phyloP scores from a whole-genome alignment of 2,329 filamentous ascomycete species.

The Ascosphaera aggregata region DNA sequence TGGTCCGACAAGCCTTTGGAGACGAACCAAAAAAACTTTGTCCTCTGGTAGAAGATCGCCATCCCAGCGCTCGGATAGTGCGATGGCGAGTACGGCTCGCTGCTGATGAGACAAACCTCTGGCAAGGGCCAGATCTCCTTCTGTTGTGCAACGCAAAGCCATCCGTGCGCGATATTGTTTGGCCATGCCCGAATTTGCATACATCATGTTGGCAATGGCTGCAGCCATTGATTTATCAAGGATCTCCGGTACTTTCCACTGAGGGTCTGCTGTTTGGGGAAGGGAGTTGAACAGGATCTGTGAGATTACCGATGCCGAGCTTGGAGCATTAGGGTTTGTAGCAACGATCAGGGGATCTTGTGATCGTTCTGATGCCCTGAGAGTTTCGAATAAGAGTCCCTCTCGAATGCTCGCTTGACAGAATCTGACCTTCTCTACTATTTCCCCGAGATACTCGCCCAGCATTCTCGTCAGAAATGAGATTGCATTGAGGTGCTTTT shows the following conservation, averaged over 20 bases:
- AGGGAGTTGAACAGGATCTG: slow-evolving; percentile 25
- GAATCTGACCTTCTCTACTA: slow-evolving; percentile 53
- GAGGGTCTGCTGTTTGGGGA: slow-evolving; percentile 12
- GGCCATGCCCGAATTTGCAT: slow-evolving; percentile 25
- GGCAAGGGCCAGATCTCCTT: slow-evolving; percentile 38
- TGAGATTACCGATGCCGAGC: slow-evolving; percentile 24
- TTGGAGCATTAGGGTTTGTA: slow-evolving; percentile 28
- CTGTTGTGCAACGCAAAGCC: slow-evolving; percentile 49
- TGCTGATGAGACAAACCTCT: slow-evolving; percentile 54
- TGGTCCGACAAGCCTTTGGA: slow-evolving; percentile 29
- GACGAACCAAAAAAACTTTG: slow-evolving; percentile 27
- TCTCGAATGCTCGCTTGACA: slow-evolving; percentile 76
- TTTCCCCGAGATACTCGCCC: slow-evolving; percentile 5
- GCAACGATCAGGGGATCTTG: slow-evolving; percentile 43
- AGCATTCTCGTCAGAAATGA: slow-evolving; percentile 58
- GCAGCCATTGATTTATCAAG: slow-evolving; percentile 5
- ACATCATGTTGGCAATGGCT: slow-evolving; percentile 37
- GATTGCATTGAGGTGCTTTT: slow-evolving; percentile 65
- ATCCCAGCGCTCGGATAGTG: slow-evolving; percentile 52
- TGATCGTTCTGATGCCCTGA: slow-evolving; percentile 35
- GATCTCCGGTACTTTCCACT: slow-evolving; percentile 5
- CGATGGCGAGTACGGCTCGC: slow-evolving; percentile 46
- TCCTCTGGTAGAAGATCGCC: slow-evolving; percentile 37
- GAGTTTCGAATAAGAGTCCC: slow-evolving; percentile 51
- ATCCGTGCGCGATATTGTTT: slow-evolving; percentile 37